A percentile compares a stretch with the other conserved stretches of the same genome.
Evolutionary conservation across 805 yeast species (phyloP).

Genomic region (Teunomyces barrocoloradensis): DNA sequence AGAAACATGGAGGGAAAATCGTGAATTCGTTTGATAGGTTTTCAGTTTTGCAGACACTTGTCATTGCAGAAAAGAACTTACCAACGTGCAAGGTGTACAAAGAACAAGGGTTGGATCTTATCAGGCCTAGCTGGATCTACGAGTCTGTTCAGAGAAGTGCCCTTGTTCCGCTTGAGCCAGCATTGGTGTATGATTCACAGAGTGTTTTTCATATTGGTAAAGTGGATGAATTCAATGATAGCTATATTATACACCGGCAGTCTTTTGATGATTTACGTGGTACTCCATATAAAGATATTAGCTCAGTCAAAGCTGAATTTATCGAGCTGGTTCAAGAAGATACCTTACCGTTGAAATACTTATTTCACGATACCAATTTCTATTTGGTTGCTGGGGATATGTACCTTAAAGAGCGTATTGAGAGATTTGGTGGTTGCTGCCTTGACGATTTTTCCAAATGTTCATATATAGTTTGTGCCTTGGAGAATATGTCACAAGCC

Average conservation of each 20-base stretch:
- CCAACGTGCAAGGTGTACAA: conserved; percentile 27
- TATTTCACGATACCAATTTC: conserved; percentile 36
- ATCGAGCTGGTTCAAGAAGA: conserved; percentile 11
- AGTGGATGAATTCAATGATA: conserved; percentile 64
- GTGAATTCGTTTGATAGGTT: conserved; percentile 15
- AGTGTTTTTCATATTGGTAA: conserved; percentile 20
- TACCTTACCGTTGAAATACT: conserved; percentile 20
- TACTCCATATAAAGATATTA: conserved; percentile 11
- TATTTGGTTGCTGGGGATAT: conserved; percentile 21
- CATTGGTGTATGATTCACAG: conserved; percentile 49
- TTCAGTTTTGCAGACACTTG: conserved; percentile 11
- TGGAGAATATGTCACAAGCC: conserved; percentile 6
- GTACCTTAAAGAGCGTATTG: conserved; percentile 24
- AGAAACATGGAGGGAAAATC: conserved; percentile 52
- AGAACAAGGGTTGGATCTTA: conserved; percentile 52
- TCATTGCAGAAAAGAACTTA: conserved; percentile 25
- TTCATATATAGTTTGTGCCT: conserved; percentile 36
- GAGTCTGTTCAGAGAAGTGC: conserved; percentile 52
- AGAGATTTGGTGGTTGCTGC: conserved; percentile 45
- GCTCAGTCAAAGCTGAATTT: conserved; percentile 6
- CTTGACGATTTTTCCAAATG: conserved; percentile 21
- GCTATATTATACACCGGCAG: conserved; percentile 40
- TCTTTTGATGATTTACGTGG: conserved; percentile 7
- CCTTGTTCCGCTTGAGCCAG: conserved; percentile 57
- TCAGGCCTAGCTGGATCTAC: conserved; percentile 69